These are phyloP conservation scores for Asterella californica DNA, from an alignment of 225 moss, liverwort and hornwort species.

Conservation along the genomic window DNA sequence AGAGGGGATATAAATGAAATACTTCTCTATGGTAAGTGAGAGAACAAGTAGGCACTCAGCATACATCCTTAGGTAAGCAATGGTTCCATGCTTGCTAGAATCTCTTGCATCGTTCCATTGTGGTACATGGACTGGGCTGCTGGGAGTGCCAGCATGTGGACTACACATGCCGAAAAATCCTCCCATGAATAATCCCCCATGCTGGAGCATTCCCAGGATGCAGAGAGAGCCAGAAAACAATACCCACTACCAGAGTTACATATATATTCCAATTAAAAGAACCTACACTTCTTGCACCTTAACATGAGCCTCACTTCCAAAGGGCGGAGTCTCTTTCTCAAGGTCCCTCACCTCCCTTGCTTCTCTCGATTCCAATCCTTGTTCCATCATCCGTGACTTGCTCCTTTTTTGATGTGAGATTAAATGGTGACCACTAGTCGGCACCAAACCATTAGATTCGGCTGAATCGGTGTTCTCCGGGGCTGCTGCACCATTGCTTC, in stretches of 20 bases:
- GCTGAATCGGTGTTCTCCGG: conserved; percentile 36
- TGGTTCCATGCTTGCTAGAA: conserved; percentile 38
- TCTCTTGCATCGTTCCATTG: conserved; percentile 28
- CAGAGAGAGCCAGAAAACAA: conserved; percentile 40
- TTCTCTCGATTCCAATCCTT: conserved; percentile 45
- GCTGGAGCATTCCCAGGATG: conserved; percentile 15
- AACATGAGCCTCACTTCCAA: conserved; percentile 37
- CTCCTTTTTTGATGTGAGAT: conserved; percentile 45
- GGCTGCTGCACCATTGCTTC: conserved; percentile 40
- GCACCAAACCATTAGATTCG: conserved; percentile 43
- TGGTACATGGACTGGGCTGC: conserved; percentile 26
- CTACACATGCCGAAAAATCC: conserved; percentile 27
- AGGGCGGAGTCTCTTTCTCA: conserved; percentile 37
- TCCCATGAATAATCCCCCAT: conserved; percentile 26
- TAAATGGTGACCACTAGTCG: conserved; percentile 43
- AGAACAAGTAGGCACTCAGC: conserved; percentile 38
- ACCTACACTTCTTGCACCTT: conserved; percentile 47
- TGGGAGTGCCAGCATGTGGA: conserved; percentile 26
- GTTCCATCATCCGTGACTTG: conserved; percentile 48
- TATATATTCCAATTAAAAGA: conserved; percentile 29
- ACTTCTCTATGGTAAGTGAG: conserved; percentile 47
- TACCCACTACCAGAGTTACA: conserved; percentile 36
- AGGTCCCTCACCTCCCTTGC: conserved; percentile 41
- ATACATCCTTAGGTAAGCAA: conserved; percentile 42
- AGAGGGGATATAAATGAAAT: conserved; percentile 45